Percentiles rank a stretch among this genome's conserved stretches.
These are phyloP conservation scores for Echeveria elegans DNA, from an alignment of 164 flowering plant species.

Conservation along the genomic window DNA sequence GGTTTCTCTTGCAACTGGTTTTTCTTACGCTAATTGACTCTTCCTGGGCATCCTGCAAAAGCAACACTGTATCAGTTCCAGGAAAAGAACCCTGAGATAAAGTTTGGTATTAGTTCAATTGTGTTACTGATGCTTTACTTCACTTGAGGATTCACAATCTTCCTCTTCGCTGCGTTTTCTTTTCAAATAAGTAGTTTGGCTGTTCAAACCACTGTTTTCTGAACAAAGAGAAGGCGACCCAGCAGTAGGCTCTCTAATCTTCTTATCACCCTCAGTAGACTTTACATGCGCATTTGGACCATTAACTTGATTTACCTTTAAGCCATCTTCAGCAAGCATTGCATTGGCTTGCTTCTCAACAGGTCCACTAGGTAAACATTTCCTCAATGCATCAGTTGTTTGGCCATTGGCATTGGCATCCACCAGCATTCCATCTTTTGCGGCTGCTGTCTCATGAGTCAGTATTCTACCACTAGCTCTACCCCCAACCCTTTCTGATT, in stretches of 20 bases:
- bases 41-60: slow-evolving; percentile 15
- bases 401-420: neutral
- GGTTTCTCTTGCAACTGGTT: slow-evolving; percentile 13
- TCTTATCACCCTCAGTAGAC: neutral
- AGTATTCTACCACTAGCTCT: neutral
- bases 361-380: neutral
- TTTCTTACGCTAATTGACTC: slow-evolving; percentile 1
- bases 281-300: neutral
- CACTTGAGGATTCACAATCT: slow-evolving; percentile 4
- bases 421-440: neutral
- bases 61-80: neutral
- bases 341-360: slow-evolving; percentile 1
- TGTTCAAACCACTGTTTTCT: neutral
- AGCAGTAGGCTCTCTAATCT: slow-evolving; percentile 9
- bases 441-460: neutral
- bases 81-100: neutral
- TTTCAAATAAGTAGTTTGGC: slow-evolving; percentile 10
- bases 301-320: neutral
- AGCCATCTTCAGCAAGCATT: neutral
- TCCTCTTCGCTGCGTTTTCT: slow-evolving; percentile 13
- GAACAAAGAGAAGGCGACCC: slow-evolving; percentile 19
- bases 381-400: neutral
- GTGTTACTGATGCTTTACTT: slow-evolving; percentile 6
- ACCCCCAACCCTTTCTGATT: neutral
- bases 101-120: neutral